Evolutionary conservation across 164 flowering plant genomes (phyloP), one percentile per base, ranked within the genome.

Genomic region (Paratinospora sagittata): DNA sequence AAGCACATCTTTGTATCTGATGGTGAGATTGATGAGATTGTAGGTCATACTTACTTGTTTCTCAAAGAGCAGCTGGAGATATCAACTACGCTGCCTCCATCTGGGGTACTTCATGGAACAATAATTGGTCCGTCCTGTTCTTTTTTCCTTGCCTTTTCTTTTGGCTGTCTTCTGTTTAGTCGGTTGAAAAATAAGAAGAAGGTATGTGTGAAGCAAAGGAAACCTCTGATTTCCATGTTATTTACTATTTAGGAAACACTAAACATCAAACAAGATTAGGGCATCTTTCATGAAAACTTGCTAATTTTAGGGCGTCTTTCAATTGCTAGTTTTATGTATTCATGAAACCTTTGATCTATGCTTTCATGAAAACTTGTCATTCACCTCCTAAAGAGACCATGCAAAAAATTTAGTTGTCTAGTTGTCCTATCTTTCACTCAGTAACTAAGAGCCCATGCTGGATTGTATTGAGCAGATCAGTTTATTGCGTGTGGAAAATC

Each of bases 401-500:
- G 14, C 4, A 49, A 17, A 49, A 49, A 17, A 12, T 12, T 49
- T 49, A 49, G 57, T 49, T 49, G 57, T 27, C 33, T 19, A 63
- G 30, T 0, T 6, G 21, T 69, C 27, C 21, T 34, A n/a, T 4
- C 5, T 63, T 24, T 27, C 60, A 26, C 27, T 62, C 19, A 34
- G 47, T 73, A 58, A 67, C 41, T 27, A 36, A 39, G n/a, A 68
- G 21, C 41, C n/a, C 27, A 23, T 3, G 16, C 27, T 58, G 43
- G 58, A 58, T 66, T 27, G 41, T 43, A 60, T 68, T 66, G 49
- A 23, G 77, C 94, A 91, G 97, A 91, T 83, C 97, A 91, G 78
- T 88, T 91, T 64, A 83, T 90, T 72, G 87, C 95, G 41, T 87
- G 90, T 71, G 97, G 97, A 3, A 84, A 86, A 73, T 84, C 93